Evolutionary conservation across 805 yeast species (phyloP).

Genomic region (Metschnikowia arizonensis): DNA sequence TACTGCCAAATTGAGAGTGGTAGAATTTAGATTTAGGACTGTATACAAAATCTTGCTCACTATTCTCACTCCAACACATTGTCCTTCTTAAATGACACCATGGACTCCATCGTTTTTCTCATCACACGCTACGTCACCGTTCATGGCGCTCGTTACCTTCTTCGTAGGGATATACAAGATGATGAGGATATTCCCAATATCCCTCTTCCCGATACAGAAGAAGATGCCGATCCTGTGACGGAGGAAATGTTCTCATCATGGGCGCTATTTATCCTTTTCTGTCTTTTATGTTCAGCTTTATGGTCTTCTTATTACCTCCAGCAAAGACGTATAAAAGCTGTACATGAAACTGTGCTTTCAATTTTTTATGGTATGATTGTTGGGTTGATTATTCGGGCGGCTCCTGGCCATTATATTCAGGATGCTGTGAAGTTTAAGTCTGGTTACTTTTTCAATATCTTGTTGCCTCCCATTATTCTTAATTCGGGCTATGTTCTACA

Average conservation of each 20-base stretch:
- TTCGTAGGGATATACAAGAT: conserved; percentile 32
- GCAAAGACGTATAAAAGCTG: conserved; percentile 84
- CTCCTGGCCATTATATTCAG: conserved; percentile 97
- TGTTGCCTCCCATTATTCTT: conserved; percentile 92
- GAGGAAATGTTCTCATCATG: conserved; percentile 96
- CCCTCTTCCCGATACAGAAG: conserved; percentile 52
- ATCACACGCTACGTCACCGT: conserved; percentile 8
- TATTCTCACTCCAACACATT: not conserved
- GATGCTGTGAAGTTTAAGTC: conserved; percentile 95
- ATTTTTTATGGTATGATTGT: conserved; percentile 96
- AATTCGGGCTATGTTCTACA: conserved; percentile 96
- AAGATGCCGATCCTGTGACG: conserved; percentile 73
- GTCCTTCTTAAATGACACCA: not conserved
- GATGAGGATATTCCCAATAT: conserved; percentile 35
- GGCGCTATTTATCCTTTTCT: conserved; percentile 87
- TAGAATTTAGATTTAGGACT: too few relatives aligned
- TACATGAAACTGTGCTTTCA: conserved; percentile 96
- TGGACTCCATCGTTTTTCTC: conserved; percentile 11
- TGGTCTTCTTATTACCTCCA: conserved; percentile 95
- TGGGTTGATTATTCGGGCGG: conserved; percentile 81
- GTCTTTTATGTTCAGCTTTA: conserved; percentile 77
- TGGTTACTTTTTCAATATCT: conserved; percentile 86
- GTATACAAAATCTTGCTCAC: too few relatives aligned
- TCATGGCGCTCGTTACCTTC: conserved; percentile 14
- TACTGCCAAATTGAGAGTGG: too few relatives aligned